These are phyloP conservation scores for Blastomyces silverae DNA, from an alignment of 2,329 filamentous ascomycete genomes.

Conservation along the genomic window DNA sequence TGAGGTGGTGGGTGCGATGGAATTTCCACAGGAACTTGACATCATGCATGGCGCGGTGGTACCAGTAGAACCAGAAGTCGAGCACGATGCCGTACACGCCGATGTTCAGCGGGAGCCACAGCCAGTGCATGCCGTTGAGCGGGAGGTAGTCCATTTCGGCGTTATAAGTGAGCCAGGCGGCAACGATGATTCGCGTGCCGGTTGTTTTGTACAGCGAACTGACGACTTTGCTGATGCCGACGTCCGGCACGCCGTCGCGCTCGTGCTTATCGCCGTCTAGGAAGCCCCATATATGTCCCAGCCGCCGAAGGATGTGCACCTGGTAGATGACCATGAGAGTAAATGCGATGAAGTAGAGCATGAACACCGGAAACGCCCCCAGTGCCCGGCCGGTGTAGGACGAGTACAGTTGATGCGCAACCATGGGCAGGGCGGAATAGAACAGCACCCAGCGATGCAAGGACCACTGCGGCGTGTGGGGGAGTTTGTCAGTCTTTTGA, in stretches of 20 bases:
- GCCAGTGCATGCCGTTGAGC: constrained; percentile 25
- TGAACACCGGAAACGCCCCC: constrained; percentile 28
- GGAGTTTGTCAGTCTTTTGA: constrained; percentile 40
- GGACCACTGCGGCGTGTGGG: constrained; percentile 34
- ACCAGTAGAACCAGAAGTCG: constrained; percentile 45
- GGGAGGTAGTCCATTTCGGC: constrained; percentile 23
- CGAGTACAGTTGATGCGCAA: constrained; percentile 35
- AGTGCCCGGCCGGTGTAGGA: constrained; percentile 31
- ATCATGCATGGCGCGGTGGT: constrained; percentile 42
- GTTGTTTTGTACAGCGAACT: constrained; percentile 32
- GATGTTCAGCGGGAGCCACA: constrained; percentile 37
- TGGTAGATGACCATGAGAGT: constrained; percentile 40
- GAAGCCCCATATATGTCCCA: constrained; percentile 39
- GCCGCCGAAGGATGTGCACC: constrained; percentile 34
- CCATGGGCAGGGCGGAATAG: constrained; percentile 35
- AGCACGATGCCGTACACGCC: constrained; percentile 40
- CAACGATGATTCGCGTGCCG: constrained; percentile 31
- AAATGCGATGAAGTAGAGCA: constrained; percentile 38
- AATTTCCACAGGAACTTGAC: constrained; percentile 38
- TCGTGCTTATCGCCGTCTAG: constrained; percentile 43
- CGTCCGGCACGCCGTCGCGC: constrained; percentile 41
- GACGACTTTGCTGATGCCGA: constrained; percentile 33
- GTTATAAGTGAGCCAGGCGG: constrained; percentile 32
- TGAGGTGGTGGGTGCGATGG: constrained; percentile 44
- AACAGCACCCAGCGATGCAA: constrained; percentile 38